Evolutionary conservation across 164 flowering plant species (phyloP).

Genomic region (Cinnamomum chago): DNA sequence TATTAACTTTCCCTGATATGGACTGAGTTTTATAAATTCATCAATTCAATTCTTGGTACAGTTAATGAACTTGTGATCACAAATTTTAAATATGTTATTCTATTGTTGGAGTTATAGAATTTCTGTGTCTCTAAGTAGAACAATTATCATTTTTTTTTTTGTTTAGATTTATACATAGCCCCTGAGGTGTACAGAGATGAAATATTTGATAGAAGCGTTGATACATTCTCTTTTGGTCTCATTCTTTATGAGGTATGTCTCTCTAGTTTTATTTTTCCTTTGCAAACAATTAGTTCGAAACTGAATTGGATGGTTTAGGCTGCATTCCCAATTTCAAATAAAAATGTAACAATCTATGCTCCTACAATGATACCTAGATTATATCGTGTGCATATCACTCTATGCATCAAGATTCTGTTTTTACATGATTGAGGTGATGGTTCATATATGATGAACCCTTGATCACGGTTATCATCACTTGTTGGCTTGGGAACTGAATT

Average conservation of each 20-base stretch:
- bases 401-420: too few relatives aligned
- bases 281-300: neutral
- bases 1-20: too few relatives aligned
- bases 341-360: too few relatives aligned
- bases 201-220: constrained; percentile 81
- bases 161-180: constrained; percentile 63
- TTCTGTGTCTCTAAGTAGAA: neutral
- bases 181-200: constrained; percentile 77
- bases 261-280: neutral
- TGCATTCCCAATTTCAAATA: neutral
- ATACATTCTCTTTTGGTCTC: constrained; percentile 80
- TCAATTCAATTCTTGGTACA: neutral
- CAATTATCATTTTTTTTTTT: neutral
- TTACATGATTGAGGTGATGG: too few relatives aligned
- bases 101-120: neutral
- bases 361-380: neutral
- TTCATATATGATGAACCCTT: too few relatives aligned
- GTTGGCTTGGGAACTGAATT: too few relatives aligned
- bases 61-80: neutral
- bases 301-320: neutral
- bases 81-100: neutral
- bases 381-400: neutral
- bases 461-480: too few relatives aligned
- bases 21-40: too few relatives aligned
- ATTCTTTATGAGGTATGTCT: constrained; percentile 74